Evolutionary conservation across 140 eudicot species (phyloP).

Genomic region (Bidens hawaiensis): DNA sequence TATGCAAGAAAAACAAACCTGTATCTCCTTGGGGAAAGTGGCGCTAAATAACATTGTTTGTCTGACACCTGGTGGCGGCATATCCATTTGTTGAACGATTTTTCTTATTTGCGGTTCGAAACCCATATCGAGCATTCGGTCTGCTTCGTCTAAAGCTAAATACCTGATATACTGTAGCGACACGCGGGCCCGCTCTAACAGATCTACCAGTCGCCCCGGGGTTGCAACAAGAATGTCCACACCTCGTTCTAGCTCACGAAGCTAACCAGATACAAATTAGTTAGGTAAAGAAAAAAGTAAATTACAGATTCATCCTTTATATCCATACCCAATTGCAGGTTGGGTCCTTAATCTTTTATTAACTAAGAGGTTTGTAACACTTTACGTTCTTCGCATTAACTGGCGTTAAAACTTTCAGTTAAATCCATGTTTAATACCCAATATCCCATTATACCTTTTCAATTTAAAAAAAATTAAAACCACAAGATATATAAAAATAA

Average conservation of each 20-base stretch:
- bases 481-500: too few relatives aligned
- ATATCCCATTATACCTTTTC: too few relatives aligned
- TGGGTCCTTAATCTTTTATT: background rate
- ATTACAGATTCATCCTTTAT: background rate
- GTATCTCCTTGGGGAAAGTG: conserved; percentile 95
- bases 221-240: conserved; percentile 98
- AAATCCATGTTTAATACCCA: too few relatives aligned
- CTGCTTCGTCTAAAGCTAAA: conserved; percentile 92
- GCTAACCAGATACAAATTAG: conserved; percentile 36
- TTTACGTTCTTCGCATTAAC: too few relatives aligned
- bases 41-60: conserved; percentile 96
- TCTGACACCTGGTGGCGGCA: conserved; percentile 92
- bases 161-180: conserved; percentile 68
- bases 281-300: background rate
- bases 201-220: conserved; percentile 91
- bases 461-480: too few relatives aligned
- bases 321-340: too few relatives aligned
- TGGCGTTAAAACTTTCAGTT: too few relatives aligned
- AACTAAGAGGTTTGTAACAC: too few relatives aligned
- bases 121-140: conserved; percentile 95
- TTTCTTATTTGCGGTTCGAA: conserved; percentile 95
- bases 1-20: conserved; percentile 37
- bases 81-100: conserved; percentile 93
- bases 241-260: conserved; percentile 90
- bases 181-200: conserved; percentile 89